A percentile compares a stretch with the other conserved stretches of the same genome.
phyloP scores from a whole-genome alignment of 768 basidiomycete genomes.

The Russula virescens region DNA sequence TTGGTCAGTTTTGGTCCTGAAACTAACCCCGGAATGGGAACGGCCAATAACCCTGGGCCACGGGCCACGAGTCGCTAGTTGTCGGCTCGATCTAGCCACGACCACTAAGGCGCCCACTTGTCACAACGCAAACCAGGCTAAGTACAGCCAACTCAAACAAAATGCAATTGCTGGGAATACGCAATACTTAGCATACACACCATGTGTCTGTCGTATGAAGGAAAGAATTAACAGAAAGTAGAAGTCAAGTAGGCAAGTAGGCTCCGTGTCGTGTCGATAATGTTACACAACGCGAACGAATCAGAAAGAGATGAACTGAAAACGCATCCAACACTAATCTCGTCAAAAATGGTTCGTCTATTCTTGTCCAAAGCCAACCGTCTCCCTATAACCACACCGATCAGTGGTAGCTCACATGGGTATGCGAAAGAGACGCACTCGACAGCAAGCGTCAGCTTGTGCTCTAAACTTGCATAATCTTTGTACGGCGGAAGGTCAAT shows the following conservation, averaged over 20 bases:
- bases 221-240: conserved; percentile 2
- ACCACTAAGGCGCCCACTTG: too few relatives aligned
- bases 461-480: conserved; percentile 88
- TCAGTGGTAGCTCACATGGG: conserved; percentile 8
- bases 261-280: neutral
- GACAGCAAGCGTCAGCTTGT: conserved; percentile 90
- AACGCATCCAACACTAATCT: neutral
- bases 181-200: conserved; percentile 7
- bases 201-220: neutral
- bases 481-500: conserved; percentile 98
- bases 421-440: conserved; percentile 54
- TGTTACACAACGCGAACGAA: neutral
- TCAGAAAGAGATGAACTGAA: neutral
- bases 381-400: conserved; percentile 54
- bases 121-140: too few relatives aligned
- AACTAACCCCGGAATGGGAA: too few relatives aligned
- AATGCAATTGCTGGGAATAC: neutral
- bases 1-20: too few relatives aligned
- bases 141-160: neutral
- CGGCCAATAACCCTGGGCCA: too few relatives aligned
- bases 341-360: conserved; percentile 31
- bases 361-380: conserved; percentile 91
- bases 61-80: too few relatives aligned
- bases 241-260: neutral
- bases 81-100: too few relatives aligned